Evolutionary conservation across 192 early-diverging fungal genomes (phyloP), one percentile per base, ranked within the genome.

Genomic region (Entomortierella parvispora): DNA sequence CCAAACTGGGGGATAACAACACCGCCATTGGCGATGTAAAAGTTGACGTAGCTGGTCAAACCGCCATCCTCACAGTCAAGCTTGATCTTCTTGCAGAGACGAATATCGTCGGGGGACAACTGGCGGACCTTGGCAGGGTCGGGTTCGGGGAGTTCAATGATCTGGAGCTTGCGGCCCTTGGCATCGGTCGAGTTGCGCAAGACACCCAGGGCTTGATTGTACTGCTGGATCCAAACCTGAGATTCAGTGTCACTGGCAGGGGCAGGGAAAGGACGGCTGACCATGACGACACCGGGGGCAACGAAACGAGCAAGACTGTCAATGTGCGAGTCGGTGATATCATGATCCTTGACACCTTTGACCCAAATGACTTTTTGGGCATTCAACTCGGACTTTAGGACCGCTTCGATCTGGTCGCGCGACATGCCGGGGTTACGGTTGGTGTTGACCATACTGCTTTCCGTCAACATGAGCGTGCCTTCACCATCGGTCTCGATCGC

Each of bases 261-360:
- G 18, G 62, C 62, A 11, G 62, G 62, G 51, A 54, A 52, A 51
- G 62, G 62, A 14, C 51, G 62, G 22, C 62, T 65, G 42, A 65
- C 51, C 50, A 68, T 60, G 17, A 68, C 58, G 3, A 61, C 49
- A 51, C 66, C 66, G n/a, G 57, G 66, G 0, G 58, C 66, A 43
- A 62, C 48, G 31, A 68, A 62, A 46, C 66, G 66, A n/a, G 66
- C 66, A 28, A 61, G 50, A 31, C 57, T 61, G 66, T 68, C 66
- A 22, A 68, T 52, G 45, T 68, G 66, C 14, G 58, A 59, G 26
- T 57, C 66, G 11, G 66, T 68, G 28, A 68, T 68, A 37, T 68
- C 66, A 45, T 68, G 56, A 34, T 26, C 66, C 25, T 56, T 67
- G 52, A 67, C 65, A 26, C 65, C 65, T 44, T 48, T 46, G 44